These are phyloP conservation scores for Nakazawaea molendinolei DNA, from an alignment of 805 yeast genomes.

Conservation along the genomic window DNA sequence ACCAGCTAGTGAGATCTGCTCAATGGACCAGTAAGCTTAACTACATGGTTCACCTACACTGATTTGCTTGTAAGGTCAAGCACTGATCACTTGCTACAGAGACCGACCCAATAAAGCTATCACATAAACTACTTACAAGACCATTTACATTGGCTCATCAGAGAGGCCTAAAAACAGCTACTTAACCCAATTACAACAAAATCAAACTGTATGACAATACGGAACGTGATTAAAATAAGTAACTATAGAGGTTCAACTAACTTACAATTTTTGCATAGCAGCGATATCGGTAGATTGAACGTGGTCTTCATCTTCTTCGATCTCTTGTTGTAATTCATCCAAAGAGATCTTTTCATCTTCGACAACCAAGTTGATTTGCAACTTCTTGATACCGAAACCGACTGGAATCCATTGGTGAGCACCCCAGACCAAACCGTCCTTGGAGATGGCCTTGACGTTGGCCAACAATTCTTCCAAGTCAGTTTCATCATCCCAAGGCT, in stretches of 20 bases:
- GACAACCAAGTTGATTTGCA: conserved; percentile 96
- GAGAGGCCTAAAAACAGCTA: no score
- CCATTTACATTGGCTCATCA: no score
- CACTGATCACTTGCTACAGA: no score
- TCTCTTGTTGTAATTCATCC: conserved; percentile 73
- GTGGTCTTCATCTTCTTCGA: conserved; percentile 95
- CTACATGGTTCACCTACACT: no score
- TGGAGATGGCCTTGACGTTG: conserved; percentile 75
- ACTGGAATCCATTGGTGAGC: conserved; percentile 93
- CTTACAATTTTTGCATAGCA: conserved; percentile 96
- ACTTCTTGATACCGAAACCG: conserved; percentile 99
- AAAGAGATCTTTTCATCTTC: conserved; percentile 95
- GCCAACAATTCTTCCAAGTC: conserved; percentile 83
- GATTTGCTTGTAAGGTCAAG: no score
- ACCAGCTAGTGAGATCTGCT: background rate
- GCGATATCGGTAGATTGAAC: conserved; percentile 98
- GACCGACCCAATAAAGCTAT: no score
- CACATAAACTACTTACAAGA: no score
- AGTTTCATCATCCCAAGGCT: conserved; percentile 99
- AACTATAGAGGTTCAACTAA: no score
- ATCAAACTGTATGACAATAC: no score
- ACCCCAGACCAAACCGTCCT: conserved; percentile 98
- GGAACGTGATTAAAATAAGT: no score
- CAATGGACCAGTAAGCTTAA: no score
- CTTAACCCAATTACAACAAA: no score